phyloP scores from a whole-genome alignment of 495 filamentous ascomycete genomes.

The Tuber borchii region DNA sequence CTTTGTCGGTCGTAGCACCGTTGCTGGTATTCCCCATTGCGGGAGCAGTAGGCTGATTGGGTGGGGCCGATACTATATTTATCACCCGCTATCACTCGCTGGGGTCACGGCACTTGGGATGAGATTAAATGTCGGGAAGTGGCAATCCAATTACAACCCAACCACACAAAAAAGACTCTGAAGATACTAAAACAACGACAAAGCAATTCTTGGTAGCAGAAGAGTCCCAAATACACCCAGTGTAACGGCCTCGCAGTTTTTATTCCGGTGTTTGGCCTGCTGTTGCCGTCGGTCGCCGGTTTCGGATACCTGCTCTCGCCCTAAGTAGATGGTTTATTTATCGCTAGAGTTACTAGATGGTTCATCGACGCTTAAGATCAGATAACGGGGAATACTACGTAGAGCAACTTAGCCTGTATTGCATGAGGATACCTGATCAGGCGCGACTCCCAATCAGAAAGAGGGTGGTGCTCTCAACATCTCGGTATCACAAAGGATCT shows the following conservation, averaged over 20 bases:
- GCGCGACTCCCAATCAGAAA: background rate
- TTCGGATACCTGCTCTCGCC: no score
- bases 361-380: background rate
- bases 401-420: background rate
- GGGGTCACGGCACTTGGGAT: background rate
- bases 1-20: background rate
- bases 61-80: background rate
- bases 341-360: background rate
- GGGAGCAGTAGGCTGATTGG: background rate
- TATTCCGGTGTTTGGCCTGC: no score
- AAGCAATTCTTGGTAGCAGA: no score
- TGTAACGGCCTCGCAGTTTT: no score
- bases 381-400: background rate
- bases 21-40: background rate
- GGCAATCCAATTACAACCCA: no score
- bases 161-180: no score
- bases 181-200: no score
- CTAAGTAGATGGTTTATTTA: no score
- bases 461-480: background rate
- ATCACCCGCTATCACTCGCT: background rate
- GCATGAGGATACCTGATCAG: background rate
- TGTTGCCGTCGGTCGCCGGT: no score
- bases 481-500: background rate
- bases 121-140: no score
- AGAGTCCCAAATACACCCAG: no score